A percentile compares a stretch with the other conserved stretches of the same genome.
These are phyloP conservation scores for Paragyromitra xinjiangensis DNA, from an alignment of 495 filamentous ascomycete species.

Conservation along the genomic window DNA sequence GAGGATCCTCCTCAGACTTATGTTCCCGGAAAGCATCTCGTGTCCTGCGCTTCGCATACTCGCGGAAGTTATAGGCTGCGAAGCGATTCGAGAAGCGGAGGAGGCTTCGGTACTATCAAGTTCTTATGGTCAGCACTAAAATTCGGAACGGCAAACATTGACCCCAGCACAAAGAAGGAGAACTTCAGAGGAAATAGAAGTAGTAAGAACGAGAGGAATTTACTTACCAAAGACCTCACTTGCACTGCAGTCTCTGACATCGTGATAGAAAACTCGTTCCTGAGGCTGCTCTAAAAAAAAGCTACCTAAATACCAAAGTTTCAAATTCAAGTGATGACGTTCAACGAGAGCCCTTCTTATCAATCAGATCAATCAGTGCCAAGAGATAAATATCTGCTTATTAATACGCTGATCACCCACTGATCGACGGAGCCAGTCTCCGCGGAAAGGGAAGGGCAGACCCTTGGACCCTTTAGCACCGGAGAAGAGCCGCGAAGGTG, in stretches of 20 bases:
- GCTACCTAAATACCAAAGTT: background rate
- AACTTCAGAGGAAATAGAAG: background rate
- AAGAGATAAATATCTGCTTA: background rate
- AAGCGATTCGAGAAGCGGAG: constrained; percentile 88
- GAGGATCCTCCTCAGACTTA: constrained; percentile 70
- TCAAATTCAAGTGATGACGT: constrained; percentile 10
- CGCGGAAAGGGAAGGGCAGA: constrained; percentile 16
- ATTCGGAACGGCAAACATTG: background rate
- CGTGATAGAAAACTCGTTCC: constrained; percentile 26
- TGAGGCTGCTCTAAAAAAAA: constrained; percentile 20
- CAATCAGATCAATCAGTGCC: constrained; percentile 24
- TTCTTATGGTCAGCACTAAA: background rate
- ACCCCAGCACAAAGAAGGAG: too few relatives aligned
- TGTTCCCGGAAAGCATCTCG: constrained; percentile 88
- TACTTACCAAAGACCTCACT: constrained; percentile 50
- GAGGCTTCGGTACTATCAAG: constrained; percentile 83
- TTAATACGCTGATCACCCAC: background rate
- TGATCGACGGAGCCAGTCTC: background rate
- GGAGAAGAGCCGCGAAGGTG: constrained; percentile 20
- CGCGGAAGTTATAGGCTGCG: constrained; percentile 93
- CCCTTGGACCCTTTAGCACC: background rate
- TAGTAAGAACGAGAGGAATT: background rate
- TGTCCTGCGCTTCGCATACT: constrained; percentile 91
- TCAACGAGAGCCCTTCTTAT: background rate
- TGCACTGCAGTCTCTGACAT: constrained; percentile 48